These are phyloP conservation scores for Monilinia fructicola DNA, from an alignment of 2,329 filamentous ascomycete species.

Conservation along the genomic window DNA sequence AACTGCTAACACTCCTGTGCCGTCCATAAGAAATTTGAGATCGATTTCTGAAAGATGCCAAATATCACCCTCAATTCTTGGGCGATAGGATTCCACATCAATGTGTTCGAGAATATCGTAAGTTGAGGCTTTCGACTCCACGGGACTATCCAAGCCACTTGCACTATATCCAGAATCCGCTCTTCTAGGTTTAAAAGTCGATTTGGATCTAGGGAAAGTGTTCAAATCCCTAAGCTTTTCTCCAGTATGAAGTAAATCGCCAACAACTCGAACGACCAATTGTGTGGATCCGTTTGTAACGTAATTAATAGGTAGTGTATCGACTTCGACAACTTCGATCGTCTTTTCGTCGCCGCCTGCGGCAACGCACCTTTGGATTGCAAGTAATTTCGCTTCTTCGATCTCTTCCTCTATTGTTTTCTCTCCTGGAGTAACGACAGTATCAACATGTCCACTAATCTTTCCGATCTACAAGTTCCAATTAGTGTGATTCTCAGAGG, in stretches of 20 bases:
- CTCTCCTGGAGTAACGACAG: constrained; percentile 33
- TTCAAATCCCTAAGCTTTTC: constrained; percentile 26
- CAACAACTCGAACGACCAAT: constrained; percentile 37
- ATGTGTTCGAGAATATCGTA: constrained; percentile 33
- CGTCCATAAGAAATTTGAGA: constrained; percentile 55
- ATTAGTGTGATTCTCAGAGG: not conserved
- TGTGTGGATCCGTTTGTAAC: constrained; percentile 37
- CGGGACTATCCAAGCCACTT: constrained; percentile 7
- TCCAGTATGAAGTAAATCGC: constrained; percentile 32
- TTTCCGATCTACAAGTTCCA: constrained; percentile 35
- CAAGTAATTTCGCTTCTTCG: constrained; percentile 32
- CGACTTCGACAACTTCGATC: constrained; percentile 38
- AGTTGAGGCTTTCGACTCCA: constrained; percentile 32
- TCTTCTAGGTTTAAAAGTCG: constrained; percentile 13
- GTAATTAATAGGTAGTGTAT: constrained; percentile 38
- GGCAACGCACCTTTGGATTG: constrained; percentile 34
- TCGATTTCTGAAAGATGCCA: constrained; percentile 61
- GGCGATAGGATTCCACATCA: constrained; percentile 41
- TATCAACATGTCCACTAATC: constrained; percentile 37
- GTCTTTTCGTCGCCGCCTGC: constrained; percentile 36
- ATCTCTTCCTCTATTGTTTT: constrained; percentile 35
- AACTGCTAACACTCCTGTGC: constrained; percentile 61
- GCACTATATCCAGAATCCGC: constrained; percentile 15
- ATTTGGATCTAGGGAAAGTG: not conserved
- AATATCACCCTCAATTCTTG: constrained; percentile 50